Percentiles rank a stretch among this genome's conserved stretches.
Conservation (phyloP, 306 rosid species). For the Medicago arabica region DNA sequence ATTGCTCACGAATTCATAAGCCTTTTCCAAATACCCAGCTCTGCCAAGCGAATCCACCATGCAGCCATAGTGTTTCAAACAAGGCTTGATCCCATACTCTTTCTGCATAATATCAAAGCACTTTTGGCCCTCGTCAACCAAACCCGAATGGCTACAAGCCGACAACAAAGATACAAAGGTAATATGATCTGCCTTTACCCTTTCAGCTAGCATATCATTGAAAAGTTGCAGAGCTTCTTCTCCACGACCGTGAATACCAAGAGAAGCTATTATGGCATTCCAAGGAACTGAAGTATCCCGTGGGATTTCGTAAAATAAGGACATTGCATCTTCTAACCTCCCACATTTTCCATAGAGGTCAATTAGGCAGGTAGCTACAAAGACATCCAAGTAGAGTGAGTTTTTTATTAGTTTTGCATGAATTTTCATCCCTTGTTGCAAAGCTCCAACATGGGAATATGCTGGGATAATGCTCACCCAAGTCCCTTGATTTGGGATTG, state of each 20-base stretch:
- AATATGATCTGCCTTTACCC: constrained; percentile 50
- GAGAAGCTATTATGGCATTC: constrained; percentile 58
- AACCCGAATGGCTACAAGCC: constrained; percentile 58
- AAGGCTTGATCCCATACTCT: constrained; percentile 47
- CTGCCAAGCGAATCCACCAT: constrained; percentile 61
- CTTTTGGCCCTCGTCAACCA: constrained; percentile 50
- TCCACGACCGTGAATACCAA: constrained; percentile 56
- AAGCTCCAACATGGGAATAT: constrained; percentile 58
- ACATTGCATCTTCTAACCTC: constrained; percentile 44
- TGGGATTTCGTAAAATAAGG: constrained; percentile 52
- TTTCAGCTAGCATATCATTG: constrained; percentile 52
- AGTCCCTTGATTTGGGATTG: constrained; percentile 55
- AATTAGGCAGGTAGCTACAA: constrained; percentile 58
- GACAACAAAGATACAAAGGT: constrained; percentile 56
- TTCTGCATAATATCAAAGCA: constrained; percentile 54
- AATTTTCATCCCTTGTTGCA: constrained; percentile 58
- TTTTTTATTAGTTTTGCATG: constrained; percentile 53
- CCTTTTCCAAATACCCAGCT: constrained; percentile 54
- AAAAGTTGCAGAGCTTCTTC: constrained; percentile 48
- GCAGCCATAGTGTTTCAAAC: constrained; percentile 60
- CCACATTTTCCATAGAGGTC: constrained; percentile 35
- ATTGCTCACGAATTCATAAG: constrained; percentile 48
- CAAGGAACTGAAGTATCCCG: constrained; percentile 51
- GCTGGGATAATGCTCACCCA: constrained; percentile 67
- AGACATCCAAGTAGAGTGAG: constrained; percentile 48